A percentile compares a stretch with the other conserved stretches of the same genome.
Evolutionary conservation across 1,139 yeast species (phyloP).

Genomic region (Candida glucosophila): DNA sequence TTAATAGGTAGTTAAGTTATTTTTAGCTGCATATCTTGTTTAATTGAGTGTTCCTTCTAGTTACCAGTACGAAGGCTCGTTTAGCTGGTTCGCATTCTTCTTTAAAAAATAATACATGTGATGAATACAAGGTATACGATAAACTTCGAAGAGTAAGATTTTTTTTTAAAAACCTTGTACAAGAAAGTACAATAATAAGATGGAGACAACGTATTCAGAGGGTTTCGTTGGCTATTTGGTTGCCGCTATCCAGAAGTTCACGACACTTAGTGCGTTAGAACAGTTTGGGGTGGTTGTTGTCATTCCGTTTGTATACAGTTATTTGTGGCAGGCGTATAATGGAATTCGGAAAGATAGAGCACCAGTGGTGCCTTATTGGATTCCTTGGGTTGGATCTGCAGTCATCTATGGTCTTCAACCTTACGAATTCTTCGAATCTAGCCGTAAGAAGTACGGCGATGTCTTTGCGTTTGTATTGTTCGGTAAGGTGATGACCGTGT

Average conservation of each 20-base stretch:
- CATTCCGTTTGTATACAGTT: constrained; percentile 50
- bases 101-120: too few relatives aligned
- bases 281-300: constrained; percentile 30
- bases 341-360: constrained; percentile 70
- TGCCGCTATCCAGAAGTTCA: constrained; percentile 12
- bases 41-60: too few relatives aligned
- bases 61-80: too few relatives aligned
- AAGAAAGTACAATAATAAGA: not conserved
- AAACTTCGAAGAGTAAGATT: not conserved
- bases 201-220: too few relatives aligned
- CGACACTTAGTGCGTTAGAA: constrained; percentile 18
- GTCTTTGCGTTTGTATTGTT: constrained; percentile 81
- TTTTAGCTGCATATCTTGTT: too few relatives aligned
- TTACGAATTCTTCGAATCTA: constrained; percentile 73
- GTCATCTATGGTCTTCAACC: constrained; percentile 86
- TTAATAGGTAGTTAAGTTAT: too few relatives aligned
- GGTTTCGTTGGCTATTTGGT: constrained; percentile 2
- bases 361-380: constrained; percentile 85
- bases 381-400: constrained; percentile 96
- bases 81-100: too few relatives aligned
- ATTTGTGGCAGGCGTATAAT: constrained; percentile 63
- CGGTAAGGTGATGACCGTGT: constrained; percentile 92
- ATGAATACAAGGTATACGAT: not conserved
- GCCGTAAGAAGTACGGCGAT: constrained; percentile 81
- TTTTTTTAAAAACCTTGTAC: not conserved